Conservation (phyloP, 2,329 filamentous ascomycete genomes). For the Colletotrichum chrysophilum region DNA sequence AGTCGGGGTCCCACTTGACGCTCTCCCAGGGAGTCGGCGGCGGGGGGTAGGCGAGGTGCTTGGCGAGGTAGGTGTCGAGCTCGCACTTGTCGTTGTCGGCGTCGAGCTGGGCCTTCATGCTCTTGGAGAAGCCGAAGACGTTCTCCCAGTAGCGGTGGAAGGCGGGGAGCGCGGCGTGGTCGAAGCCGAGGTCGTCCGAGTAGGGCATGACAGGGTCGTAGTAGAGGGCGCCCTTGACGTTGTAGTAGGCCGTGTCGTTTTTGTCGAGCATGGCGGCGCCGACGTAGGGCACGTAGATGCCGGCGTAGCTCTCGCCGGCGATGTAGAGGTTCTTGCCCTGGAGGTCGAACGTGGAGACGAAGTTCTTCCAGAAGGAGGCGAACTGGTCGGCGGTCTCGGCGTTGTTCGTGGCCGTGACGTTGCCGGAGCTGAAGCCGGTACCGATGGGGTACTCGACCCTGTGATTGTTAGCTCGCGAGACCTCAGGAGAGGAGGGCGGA, state of each 20-base stretch:
- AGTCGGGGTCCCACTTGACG: conserved; percentile 49
- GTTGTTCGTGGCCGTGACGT: conserved; percentile 85
- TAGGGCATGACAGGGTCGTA: conserved; percentile 46
- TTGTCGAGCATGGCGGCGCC: conserved; percentile 85
- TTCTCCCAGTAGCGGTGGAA: conserved; percentile 66
- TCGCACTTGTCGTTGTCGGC: conserved; percentile 62
- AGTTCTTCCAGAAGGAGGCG: conserved; percentile 85
- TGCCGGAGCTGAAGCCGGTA: conserved; percentile 93
- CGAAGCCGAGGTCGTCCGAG: neutral
- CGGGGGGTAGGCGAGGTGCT: conserved; percentile 73
- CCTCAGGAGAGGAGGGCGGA: too few relatives aligned
- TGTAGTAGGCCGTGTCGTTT: conserved; percentile 76
- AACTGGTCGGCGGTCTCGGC: conserved; percentile 90
- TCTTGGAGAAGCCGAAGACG: conserved; percentile 69
- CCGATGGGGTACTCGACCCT: conserved; percentile 92
- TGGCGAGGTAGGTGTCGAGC: conserved; percentile 63
- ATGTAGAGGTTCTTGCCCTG: conserved; percentile 91
- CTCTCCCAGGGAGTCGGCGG: conserved; percentile 53
- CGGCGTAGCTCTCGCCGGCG: conserved; percentile 94
- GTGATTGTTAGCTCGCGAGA: neutral
- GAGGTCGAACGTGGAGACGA: conserved; percentile 83
- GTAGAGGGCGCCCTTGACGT: conserved; percentile 67
- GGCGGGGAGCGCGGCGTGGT: conserved; percentile 53
- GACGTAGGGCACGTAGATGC: conserved; percentile 96
- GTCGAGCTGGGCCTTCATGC: conserved; percentile 57